A percentile compares a stretch with the other conserved stretches of the same genome.
phyloP scores from a whole-genome alignment of 805 yeast genomes.

The Metschnikowia colocasiae region DNA sequence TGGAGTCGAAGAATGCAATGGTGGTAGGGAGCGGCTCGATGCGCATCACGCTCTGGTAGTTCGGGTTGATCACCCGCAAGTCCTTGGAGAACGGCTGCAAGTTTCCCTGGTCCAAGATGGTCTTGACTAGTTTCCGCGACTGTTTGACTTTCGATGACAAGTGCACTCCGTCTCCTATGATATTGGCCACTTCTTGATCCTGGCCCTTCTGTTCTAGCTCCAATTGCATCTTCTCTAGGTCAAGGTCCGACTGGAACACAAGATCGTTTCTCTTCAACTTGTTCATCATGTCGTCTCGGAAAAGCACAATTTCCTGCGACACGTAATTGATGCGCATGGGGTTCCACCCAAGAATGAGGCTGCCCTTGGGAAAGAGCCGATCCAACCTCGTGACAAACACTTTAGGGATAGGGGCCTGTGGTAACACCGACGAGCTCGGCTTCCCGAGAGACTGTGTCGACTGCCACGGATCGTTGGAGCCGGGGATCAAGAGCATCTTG shows the following conservation, averaged over 20 bases:
- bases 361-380: slow-evolving; percentile 36
- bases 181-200: slow-evolving; percentile 21
- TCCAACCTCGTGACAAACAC: slow-evolving; percentile 67
- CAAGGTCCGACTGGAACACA: slow-evolving; percentile 42
- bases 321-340: slow-evolving; percentile 77
- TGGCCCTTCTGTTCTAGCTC: slow-evolving; percentile 20
- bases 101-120: slow-evolving; percentile 83
- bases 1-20: slow-evolving; percentile 60
- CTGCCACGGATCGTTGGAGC: slow-evolving; percentile 92
- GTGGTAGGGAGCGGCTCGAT: slow-evolving; percentile 76
- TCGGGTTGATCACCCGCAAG: slow-evolving; percentile 64
- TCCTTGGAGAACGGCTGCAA: slow-evolving; percentile 71
- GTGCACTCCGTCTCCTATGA: slow-evolving; percentile 20
- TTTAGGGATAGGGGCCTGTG: slow-evolving; percentile 67
- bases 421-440: slow-evolving; percentile 39
- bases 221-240: slow-evolving; percentile 25
- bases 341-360: slow-evolving; percentile 52
- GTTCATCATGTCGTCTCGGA: slow-evolving; percentile 68
- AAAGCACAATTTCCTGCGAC: slow-evolving; percentile 75
- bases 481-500: slow-evolving; percentile 76
- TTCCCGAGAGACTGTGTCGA: slow-evolving; percentile 62
- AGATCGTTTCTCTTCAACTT: slow-evolving; percentile 71
- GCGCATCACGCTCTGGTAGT: slow-evolving; percentile 63
- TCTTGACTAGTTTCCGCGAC: slow-evolving; percentile 69
- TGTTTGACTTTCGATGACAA: slow-evolving; percentile 48